A percentile compares a stretch with the other conserved stretches of the same genome.
These are phyloP conservation scores for Inga oerstediana DNA, from an alignment of 306 rosid species.

Conservation along the genomic window DNA sequence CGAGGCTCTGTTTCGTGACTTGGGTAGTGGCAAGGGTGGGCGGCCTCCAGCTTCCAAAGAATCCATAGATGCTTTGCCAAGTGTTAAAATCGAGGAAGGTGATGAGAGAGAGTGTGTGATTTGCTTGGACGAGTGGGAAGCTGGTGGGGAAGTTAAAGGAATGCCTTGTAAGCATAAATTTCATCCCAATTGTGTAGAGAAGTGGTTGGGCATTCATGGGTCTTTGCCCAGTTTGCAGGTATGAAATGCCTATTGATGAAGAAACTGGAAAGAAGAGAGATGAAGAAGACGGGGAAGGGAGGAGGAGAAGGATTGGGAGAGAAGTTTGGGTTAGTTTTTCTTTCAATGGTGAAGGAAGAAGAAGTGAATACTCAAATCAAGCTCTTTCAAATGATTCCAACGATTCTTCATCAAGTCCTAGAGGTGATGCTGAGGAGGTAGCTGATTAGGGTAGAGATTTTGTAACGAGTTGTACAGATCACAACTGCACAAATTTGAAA, in stretches of 20 bases:
- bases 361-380: slow-evolving; percentile 40
- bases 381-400: slow-evolving; percentile 37
- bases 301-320: slow-evolving; percentile 40
- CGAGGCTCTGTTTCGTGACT: slow-evolving; percentile 50
- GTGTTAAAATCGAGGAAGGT: slow-evolving; percentile 44
- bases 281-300: slow-evolving; percentile 36
- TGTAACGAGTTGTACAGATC: slow-evolving; percentile 6
- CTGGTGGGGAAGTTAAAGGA: slow-evolving; percentile 51
- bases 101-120: slow-evolving; percentile 62
- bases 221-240: slow-evolving; percentile 83
- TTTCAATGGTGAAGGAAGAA: slow-evolving; percentile 40
- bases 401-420: slow-evolving; percentile 34
- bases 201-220: slow-evolving; percentile 81
- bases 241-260: slow-evolving; percentile 72
- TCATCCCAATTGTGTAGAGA: slow-evolving; percentile 64
- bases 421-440: slow-evolving; percentile 19
- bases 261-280: slow-evolving; percentile 46
- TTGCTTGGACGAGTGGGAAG: slow-evolving; percentile 72
- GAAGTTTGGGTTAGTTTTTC: slow-evolving; percentile 72
- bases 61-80: slow-evolving; percentile 60
- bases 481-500: slow-evolving; percentile 31
- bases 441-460: slow-evolving; percentile 26
- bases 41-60: slow-evolving; percentile 82
- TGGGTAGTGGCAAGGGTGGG: slow-evolving; percentile 45
- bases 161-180: slow-evolving; percentile 87